Conservation (phyloP, 495 filamentous ascomycete species). For the Penicillium pancosmium region DNA sequence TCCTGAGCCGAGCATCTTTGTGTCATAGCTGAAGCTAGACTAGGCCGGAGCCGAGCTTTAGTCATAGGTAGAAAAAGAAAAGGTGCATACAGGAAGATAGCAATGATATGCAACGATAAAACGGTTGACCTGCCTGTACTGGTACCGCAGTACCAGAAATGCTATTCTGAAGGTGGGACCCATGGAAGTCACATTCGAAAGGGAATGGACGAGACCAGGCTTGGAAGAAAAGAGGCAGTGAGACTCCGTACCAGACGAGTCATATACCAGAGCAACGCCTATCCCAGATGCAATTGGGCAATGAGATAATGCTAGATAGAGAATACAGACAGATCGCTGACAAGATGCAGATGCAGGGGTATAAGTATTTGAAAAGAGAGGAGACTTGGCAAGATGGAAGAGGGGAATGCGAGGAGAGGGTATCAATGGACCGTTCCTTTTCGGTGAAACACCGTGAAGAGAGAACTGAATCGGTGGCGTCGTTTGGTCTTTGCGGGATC, state of each 20-base stretch:
- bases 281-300: constrained; percentile 16
- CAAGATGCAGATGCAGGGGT: constrained; percentile 25
- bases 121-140: neutral
- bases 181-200: neutral
- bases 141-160: neutral
- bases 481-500: constrained; percentile 20
- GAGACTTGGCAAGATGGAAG: neutral
- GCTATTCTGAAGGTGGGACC: neutral
- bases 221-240: constrained; percentile 1
- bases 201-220: constrained; percentile 1
- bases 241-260: constrained; percentile 20
- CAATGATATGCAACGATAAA: neutral
- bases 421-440: constrained; percentile 24
- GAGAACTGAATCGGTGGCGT: constrained; percentile 27
- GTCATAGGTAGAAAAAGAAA: neutral
- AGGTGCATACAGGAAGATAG: neutral
- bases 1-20: neutral
- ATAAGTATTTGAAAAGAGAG: constrained; percentile 13
- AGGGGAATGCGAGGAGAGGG: neutral
- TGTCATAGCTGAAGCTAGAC: neutral
- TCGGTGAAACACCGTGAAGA: constrained; percentile 31
- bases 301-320: constrained; percentile 7
- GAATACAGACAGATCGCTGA: constrained; percentile 18
- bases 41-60: no score
- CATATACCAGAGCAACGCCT: constrained; percentile 19